Evolutionary conservation across 495 filamentous ascomycete species (phyloP).

Genomic region (Xylaria castorea): DNA sequence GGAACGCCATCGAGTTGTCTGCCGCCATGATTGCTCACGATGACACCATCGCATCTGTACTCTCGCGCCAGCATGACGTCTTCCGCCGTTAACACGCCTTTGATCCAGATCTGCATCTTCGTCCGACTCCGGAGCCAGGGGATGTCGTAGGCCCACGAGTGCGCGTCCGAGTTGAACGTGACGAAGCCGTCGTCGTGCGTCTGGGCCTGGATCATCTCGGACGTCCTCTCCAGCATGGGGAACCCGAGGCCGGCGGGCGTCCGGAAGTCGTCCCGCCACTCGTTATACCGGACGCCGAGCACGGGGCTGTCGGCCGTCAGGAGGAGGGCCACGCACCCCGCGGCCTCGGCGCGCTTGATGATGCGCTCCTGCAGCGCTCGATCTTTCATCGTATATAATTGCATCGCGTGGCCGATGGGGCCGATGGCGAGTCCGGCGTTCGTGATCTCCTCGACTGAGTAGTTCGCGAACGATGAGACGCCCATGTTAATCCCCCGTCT

Average conservation of each 20-base stretch:
- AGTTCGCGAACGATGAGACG: conserved; percentile 15
- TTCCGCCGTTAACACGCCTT: conserved; percentile 47
- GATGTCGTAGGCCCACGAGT: conserved; percentile 44
- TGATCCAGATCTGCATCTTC: conserved; percentile 52
- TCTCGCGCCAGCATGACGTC: conserved; percentile 44
- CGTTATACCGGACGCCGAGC: conserved; percentile 47
- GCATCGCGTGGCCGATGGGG: conserved; percentile 46
- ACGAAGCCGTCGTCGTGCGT: conserved; percentile 41
- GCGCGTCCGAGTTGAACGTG: conserved; percentile 41
- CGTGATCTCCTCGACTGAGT: conserved; percentile 12
- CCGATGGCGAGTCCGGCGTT: conserved; percentile 10
- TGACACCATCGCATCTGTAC: conserved; percentile 45
- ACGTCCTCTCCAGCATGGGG: conserved; percentile 4
- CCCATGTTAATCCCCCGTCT: conserved; percentile 55
- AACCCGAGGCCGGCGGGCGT: conserved; percentile 5
- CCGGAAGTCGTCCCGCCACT: conserved; percentile 45
- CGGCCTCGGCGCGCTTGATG: conserved; percentile 46
- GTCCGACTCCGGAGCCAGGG: conserved; percentile 45
- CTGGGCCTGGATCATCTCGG: conserved; percentile 8
- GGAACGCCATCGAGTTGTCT: conserved; percentile 54
- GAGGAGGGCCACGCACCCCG: conserved; percentile 47
- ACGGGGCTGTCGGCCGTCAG: conserved; percentile 47
- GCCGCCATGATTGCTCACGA: conserved; percentile 55
- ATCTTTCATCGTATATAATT: conserved; percentile 53
- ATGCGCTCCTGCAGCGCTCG: conserved; percentile 41